Percentiles rank a stretch among this genome's conserved stretches.
phyloP scores from a whole-genome alignment of 2,329 filamentous ascomycete genomes.

The Claviceps sp. region DNA sequence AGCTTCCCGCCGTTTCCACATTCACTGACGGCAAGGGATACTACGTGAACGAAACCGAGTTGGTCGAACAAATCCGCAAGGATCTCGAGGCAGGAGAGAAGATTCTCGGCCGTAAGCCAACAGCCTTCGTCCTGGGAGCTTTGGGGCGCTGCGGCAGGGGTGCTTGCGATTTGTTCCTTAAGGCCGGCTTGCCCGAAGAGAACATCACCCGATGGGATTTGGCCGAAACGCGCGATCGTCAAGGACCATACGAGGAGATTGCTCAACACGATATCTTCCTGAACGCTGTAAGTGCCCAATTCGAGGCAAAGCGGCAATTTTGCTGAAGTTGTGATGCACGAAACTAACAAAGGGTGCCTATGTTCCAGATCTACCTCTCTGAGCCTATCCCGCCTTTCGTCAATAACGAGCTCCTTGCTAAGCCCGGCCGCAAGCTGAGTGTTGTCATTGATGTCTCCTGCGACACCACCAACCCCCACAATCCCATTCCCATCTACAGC shows the following conservation, averaged over 20 bases:
- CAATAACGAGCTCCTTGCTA: conserved; percentile 50
- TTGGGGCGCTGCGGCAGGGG: conserved; percentile 75
- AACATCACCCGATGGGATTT: conserved; percentile 54
- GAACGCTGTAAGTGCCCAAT: conserved; percentile 34
- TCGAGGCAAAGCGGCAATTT: not conserved
- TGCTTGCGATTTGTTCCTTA: conserved; percentile 65
- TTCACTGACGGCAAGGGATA: conserved; percentile 1
- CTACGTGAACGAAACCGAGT: conserved; percentile 1
- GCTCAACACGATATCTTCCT: conserved; percentile 44
- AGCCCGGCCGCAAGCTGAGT: conserved; percentile 54
- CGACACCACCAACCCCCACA: conserved; percentile 43
- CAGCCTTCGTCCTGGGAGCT: conserved; percentile 70
- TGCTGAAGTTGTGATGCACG: not conserved
- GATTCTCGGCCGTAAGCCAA: conserved; percentile 52
- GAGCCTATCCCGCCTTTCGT: conserved; percentile 54
- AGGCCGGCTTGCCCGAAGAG: conserved; percentile 42
- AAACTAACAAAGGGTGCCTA: not conserved
- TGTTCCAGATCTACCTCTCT: conserved; percentile 7
- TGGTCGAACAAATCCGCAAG: conserved; percentile 30
- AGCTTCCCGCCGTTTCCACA: conserved; percentile 2
- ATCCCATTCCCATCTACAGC: conserved; percentile 64
- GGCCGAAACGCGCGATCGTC: conserved; percentile 51
- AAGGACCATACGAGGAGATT: conserved; percentile 70
- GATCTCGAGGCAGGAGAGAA: conserved; percentile 55
- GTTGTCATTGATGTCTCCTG: conserved; percentile 72